Percentiles rank a stretch among this genome's conserved stretches.
These are phyloP conservation scores for Mycosphaerella arachidis DNA, from an alignment of 2,329 filamentous ascomycete genomes.

Conservation along the genomic window DNA sequence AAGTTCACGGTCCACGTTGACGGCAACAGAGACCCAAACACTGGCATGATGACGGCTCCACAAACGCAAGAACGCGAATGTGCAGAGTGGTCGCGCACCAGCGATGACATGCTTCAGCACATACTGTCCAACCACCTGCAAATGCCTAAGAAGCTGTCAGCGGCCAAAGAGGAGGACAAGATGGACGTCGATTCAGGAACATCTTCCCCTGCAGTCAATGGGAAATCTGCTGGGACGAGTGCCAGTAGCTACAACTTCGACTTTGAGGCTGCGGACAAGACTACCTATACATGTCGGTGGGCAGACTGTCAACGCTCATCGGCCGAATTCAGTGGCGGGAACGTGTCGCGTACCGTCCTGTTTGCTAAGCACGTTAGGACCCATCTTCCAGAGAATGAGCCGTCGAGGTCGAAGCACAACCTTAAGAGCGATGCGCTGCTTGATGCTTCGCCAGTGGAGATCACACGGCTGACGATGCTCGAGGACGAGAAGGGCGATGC, in stretches of 20 bases:
- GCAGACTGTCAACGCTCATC: slow-evolving; percentile 58
- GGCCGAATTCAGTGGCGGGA: slow-evolving; percentile 23
- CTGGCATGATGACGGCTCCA: slow-evolving; percentile 46
- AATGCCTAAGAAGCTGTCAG: slow-evolving; percentile 49
- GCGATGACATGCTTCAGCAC: slow-evolving; percentile 68
- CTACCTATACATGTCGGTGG: slow-evolving; percentile 62
- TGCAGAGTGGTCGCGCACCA: slow-evolving; percentile 56
- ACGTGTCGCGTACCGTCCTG: slow-evolving; percentile 22
- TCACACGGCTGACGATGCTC: slow-evolving; percentile 43
- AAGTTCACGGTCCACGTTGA: slow-evolving; percentile 21
- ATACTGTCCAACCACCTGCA: slow-evolving; percentile 61
- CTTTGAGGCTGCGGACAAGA: slow-evolving; percentile 30
- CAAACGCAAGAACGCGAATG: slow-evolving; percentile 35
- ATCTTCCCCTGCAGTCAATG: slow-evolving; percentile 13
- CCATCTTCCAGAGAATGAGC: slow-evolving; percentile 52
- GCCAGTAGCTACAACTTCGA: slow-evolving; percentile 20
- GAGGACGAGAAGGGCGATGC: slow-evolving; percentile 54
- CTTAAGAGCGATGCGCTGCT: slow-evolving; percentile 13
- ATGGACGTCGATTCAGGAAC: slow-evolving; percentile 38
- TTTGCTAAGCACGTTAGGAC: slow-evolving; percentile 59
- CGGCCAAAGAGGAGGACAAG: slow-evolving; percentile 41
- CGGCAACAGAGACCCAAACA: slow-evolving; percentile 40
- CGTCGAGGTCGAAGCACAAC: slow-evolving; percentile 28
- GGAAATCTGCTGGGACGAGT: slow-evolving; percentile 18
- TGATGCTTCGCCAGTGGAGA: slow-evolving; percentile 14